Conservation (phyloP, 1,139 yeast genomes). For the Suhomyces bribrorum region DNA sequence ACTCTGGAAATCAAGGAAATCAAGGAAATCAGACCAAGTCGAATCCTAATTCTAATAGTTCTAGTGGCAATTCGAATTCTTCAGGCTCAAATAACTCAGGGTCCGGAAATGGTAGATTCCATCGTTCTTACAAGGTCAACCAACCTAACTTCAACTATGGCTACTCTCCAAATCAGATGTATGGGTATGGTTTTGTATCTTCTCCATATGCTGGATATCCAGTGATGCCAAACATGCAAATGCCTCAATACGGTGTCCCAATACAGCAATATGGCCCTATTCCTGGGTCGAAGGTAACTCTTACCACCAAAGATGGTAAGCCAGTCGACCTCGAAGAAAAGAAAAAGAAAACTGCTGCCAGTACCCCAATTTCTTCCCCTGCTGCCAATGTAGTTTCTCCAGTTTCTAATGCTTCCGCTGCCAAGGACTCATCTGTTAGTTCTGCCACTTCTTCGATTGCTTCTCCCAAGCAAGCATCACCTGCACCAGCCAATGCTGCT, state of each 20-base stretch:
- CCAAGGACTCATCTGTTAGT: constrained; percentile 15
- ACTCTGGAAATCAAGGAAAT: background rate
- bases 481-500: constrained; percentile 16
- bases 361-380: constrained; percentile 20
- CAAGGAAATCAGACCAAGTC: constrained; percentile 3
- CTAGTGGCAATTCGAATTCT: constrained; percentile 6
- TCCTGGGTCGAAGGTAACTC: constrained; percentile 29
- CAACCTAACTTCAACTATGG: constrained; percentile 18
- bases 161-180: constrained; percentile 18
- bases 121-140: constrained; percentile 14
- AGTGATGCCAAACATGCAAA: constrained; percentile 19
- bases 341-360: constrained; percentile 27
- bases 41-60: constrained; percentile 4
- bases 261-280: constrained; percentile 18
- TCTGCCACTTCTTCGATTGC: constrained; percentile 17
- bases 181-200: constrained; percentile 18
- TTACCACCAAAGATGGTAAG: constrained; percentile 51
- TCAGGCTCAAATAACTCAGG: constrained; percentile 12
- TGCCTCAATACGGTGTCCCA: constrained; percentile 19
- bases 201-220: constrained; percentile 18
- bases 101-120: constrained; percentile 12
- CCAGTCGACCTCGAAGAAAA: constrained; percentile 48
- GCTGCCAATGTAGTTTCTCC: constrained; percentile 17
- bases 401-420: constrained; percentile 11
- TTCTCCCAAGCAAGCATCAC: constrained; percentile 16